Conservation (phyloP, 2,329 filamentous ascomycete species). For the Pseudocercospora crystallina region DNA sequence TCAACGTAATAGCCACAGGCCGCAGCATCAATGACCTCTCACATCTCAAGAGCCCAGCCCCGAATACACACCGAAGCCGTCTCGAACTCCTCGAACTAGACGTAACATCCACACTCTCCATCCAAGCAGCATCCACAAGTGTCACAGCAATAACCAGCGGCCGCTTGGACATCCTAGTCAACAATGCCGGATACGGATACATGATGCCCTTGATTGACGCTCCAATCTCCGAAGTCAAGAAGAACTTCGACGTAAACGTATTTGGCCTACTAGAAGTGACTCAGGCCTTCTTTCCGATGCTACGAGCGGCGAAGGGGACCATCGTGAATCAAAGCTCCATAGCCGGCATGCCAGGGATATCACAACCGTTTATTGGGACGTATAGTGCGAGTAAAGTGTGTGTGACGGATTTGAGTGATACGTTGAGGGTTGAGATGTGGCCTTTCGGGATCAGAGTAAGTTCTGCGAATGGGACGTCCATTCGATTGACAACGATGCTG, state of each 20-base stretch:
- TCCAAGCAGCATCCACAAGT: constrained; percentile 24
- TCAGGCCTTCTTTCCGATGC: constrained; percentile 33
- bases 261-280: constrained; percentile 31
- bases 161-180: constrained; percentile 46
- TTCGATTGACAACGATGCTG: no score
- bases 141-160: constrained; percentile 34
- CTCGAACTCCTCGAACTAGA: constrained; percentile 28
- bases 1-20: constrained; percentile 45
- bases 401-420: constrained; percentile 18
- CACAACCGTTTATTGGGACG: constrained; percentile 31
- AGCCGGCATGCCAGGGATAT: constrained; percentile 19
- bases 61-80: constrained; percentile 5
- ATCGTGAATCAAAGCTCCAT: constrained; percentile 43
- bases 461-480: no score
- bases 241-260: constrained; percentile 38
- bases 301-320: constrained; percentile 39
- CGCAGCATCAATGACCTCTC: constrained; percentile 32
- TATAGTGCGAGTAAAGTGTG: constrained; percentile 34
- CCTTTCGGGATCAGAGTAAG: constrained; percentile 22
- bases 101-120: constrained; percentile 32
- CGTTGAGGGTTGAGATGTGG: constrained; percentile 24
- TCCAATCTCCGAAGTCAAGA: constrained; percentile 26
- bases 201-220: constrained; percentile 31
- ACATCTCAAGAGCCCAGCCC: constrained; percentile 7
- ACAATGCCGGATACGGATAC: constrained; percentile 48